phyloP scores from a whole-genome alignment of 805 yeast species.

The Lipomyces japonicus region DNA sequence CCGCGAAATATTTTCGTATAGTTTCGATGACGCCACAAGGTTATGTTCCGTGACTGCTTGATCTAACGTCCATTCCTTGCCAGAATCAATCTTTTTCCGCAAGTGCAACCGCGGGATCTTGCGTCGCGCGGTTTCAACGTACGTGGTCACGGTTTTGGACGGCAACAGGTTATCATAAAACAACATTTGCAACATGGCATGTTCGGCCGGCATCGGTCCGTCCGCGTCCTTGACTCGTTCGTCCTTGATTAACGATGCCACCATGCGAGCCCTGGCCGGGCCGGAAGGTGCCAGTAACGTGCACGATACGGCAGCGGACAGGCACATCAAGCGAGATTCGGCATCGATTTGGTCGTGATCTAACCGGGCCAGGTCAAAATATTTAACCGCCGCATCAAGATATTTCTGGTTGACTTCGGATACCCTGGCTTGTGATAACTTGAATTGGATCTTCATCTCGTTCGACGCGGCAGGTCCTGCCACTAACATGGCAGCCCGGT shows the following conservation, averaged over 20 bases:
- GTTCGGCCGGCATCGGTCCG: slow-evolving; percentile 12
- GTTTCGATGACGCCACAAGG: slow-evolving; percentile 35
- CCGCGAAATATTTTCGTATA: slow-evolving; percentile 33
- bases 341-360: slow-evolving; percentile 28
- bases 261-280: slow-evolving; percentile 32
- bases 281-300: slow-evolving; percentile 38
- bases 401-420: slow-evolving; percentile 33
- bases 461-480: slow-evolving; percentile 15
- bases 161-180: slow-evolving; percentile 32
- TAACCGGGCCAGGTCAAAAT: slow-evolving; percentile 32
- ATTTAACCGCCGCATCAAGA: slow-evolving; percentile 35
- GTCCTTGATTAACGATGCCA: slow-evolving; percentile 33
- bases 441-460: slow-evolving; percentile 28
- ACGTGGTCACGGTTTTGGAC: slow-evolving; percentile 30
- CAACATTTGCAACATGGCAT: slow-evolving; percentile 32
- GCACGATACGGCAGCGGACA: slow-evolving; percentile 34
- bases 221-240: slow-evolving; percentile 24
- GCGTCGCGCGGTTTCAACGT: slow-evolving; percentile 16
- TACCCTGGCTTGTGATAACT: slow-evolving; percentile 36
- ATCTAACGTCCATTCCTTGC: slow-evolving; percentile 31
- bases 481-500: slow-evolving; percentile 31
- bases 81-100: slow-evolving; percentile 5
- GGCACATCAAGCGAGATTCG: slow-evolving; percentile 30
- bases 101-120: slow-evolving; percentile 11
- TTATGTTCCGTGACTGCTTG: slow-evolving; percentile 38